Conservation (phyloP, 2,329 filamentous ascomycete species). For the Penicillium paneum region DNA sequence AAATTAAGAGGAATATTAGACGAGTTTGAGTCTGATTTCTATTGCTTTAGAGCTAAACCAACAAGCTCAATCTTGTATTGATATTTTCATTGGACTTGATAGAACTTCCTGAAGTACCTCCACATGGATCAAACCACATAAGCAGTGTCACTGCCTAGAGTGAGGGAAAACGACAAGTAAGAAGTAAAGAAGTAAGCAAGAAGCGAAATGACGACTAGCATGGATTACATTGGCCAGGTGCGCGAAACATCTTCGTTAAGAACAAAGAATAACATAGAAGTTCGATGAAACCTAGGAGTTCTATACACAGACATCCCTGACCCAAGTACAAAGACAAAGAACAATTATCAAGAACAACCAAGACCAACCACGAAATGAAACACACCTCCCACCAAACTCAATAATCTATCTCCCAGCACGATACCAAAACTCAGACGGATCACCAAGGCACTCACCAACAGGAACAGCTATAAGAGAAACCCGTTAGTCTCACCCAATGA, state of each 20-base stretch:
- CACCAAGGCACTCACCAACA: constrained; percentile 57
- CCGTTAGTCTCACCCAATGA: neutral
- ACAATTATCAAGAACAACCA: neutral
- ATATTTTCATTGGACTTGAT: no score
- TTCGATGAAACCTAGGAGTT: neutral
- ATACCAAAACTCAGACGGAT: constrained; percentile 55
- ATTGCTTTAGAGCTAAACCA: no score
- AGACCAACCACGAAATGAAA: neutral
- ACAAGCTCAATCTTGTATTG: no score
- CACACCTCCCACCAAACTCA: no score
- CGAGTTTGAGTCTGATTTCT: no score
- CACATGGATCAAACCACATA: no score
- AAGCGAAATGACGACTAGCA: no score
- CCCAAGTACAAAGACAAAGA: neutral
- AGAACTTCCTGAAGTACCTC: no score
- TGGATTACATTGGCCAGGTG: neutral
- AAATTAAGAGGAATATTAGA: no score
- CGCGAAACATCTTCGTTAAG: neutral
- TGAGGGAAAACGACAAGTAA: no score
- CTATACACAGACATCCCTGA: neutral
- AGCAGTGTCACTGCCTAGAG: no score
- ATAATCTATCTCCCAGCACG: constrained; percentile 14
- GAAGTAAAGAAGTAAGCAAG: no score
- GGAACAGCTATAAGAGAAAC: constrained; percentile 44
- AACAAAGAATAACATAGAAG: neutral